Evolutionary conservation across 208 protist species (phyloP), one percentile per base, ranked within the genome.

Genomic region (Trypanosoma scelopori): DNA sequence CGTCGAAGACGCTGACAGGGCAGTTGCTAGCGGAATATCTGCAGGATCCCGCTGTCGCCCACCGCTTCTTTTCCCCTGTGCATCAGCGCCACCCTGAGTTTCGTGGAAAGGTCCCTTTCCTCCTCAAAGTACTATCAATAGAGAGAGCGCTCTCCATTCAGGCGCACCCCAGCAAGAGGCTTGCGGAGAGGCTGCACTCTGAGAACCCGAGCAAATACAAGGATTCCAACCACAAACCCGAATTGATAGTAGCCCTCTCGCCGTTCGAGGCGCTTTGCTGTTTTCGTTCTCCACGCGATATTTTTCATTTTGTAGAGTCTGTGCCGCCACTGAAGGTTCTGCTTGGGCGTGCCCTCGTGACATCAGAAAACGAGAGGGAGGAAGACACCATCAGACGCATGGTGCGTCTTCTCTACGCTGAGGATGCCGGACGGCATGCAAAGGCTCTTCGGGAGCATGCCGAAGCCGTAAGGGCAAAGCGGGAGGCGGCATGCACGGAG

Each of bases 171-270:
- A 89, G 97, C 79, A 98, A 98, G 64, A 60, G 62, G 37, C 85
- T 98, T 18, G 98, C 98, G 7, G 76, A 92, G 67, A 51, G 89
- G 48, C 85, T 99, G 28, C 92, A 97, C 67, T 57, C 62, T 2
- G 73, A 79, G n/a, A 76, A 93, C 39, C 94, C 98, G 5, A 73
- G 94, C 32, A 90, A 97, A 56, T 99, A 99, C 82, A 96, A 94
- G 63, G 98, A 99, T 79, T 82, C 82, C 51, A 99, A 99, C 81
- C 98, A 99, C 82, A 99, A 99, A 84, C 98, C 98, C 9, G 98
- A 99, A 78, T 86, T 98, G 43, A 89, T 95, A 55, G 82, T 97
- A 37, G 97, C 97, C 5, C 68, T 99, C 20, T 99, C 96, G 25
- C 75, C 78, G 6, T 97, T 98, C 68, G 85, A 98, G 58, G 94